These are phyloP conservation scores for Neurospora crassa DNA, from an alignment of 2,329 filamentous ascomycete genomes.

Conservation along the genomic window DNA sequence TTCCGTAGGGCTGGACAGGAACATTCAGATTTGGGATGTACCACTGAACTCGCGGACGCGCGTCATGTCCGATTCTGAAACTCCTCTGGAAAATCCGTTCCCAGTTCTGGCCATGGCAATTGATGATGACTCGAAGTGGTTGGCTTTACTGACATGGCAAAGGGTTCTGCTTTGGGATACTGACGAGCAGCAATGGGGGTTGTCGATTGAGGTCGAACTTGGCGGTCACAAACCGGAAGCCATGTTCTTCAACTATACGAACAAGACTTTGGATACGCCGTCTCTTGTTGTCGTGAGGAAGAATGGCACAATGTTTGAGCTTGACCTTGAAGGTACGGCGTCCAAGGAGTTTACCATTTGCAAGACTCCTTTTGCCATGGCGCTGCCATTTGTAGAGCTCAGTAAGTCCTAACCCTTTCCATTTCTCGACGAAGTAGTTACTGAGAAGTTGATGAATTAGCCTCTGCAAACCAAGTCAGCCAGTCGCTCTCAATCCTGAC, in stretches of 20 bases:
- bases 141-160: conserved; percentile 54
- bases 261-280: conserved; percentile 27
- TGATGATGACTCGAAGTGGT: conserved; percentile 52
- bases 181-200: conserved; percentile 43
- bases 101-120: conserved; percentile 55
- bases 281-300: conserved; percentile 52
- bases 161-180: conserved; percentile 57
- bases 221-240: conserved; percentile 49
- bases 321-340: conserved; percentile 37
- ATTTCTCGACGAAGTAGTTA: background rate
- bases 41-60: conserved; percentile 34
- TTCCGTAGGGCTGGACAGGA: conserved; percentile 61
- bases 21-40: conserved; percentile 57
- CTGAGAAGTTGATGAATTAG: conserved; percentile 9
- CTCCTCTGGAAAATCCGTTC: conserved; percentile 34
- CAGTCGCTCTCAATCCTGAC: conserved; percentile 32
- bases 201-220: conserved; percentile 44
- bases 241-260: conserved; percentile 47
- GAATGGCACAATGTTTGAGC: conserved; percentile 53
- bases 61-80: conserved; percentile 29
- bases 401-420: conserved; percentile 24
- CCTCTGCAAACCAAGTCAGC: conserved; percentile 12
- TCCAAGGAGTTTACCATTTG: conserved; percentile 38
- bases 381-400: conserved; percentile 35
- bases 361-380: conserved; percentile 41